Conservation (phyloP, 257 asterid species). For the Mentha longifolia region DNA sequence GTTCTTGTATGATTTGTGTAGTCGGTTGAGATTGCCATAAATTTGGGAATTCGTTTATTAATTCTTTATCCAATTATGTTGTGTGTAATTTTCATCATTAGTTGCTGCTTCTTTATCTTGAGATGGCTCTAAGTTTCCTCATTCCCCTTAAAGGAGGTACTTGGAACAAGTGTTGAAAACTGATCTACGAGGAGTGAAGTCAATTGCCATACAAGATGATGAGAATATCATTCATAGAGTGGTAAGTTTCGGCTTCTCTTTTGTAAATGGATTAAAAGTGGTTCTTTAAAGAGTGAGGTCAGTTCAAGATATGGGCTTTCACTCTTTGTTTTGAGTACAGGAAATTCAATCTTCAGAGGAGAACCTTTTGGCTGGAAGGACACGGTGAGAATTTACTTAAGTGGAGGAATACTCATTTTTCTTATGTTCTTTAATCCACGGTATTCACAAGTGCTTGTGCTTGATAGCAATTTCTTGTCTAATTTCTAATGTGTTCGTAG, state of each 20-base stretch:
- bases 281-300: too few relatives aligned
- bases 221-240: too few relatives aligned
- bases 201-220: constrained; percentile 46
- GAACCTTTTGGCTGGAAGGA: constrained; percentile 26
- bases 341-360: constrained; percentile 35
- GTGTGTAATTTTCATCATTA: background rate
- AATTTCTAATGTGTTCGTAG: constrained; percentile 32
- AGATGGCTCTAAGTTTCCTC: background rate
- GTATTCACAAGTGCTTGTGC: too few relatives aligned
- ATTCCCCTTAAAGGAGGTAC: constrained; percentile 26
- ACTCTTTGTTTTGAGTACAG: constrained; percentile 48
- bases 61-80: background rate
- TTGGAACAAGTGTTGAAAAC: constrained; percentile 34
- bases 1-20: background rate
- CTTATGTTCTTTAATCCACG: too few relatives aligned
- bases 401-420: too few relatives aligned
- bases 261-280: too few relatives aligned
- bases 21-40: too few relatives aligned
- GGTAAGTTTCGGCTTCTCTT: background rate
- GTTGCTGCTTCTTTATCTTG: constrained; percentile 16
- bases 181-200: constrained; percentile 13
- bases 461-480: background rate
- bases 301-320: background rate
- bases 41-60: background rate
- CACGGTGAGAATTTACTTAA: constrained; percentile 52